A percentile compares a stretch with the other conserved stretches of the same genome.
phyloP scores from a whole-genome alignment of 176 grass and related monocot species.

The Oropetium thomaeum region DNA sequence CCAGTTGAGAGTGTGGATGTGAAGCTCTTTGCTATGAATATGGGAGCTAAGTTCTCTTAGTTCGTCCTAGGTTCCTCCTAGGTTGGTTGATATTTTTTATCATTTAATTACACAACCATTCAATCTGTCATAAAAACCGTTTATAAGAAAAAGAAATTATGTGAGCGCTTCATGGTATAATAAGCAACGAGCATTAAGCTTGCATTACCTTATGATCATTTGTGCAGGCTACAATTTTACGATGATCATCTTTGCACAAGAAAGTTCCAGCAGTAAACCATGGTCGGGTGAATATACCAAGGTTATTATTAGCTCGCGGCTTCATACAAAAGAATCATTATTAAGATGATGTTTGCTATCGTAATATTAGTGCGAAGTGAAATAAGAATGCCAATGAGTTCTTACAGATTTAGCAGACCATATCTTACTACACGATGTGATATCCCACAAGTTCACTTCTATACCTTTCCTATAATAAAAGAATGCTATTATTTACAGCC shows the following conservation, averaged over 20 bases:
- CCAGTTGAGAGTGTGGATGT: not conserved
- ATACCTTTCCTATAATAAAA: slow-evolving; percentile 62
- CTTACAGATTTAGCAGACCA: slow-evolving; percentile 96
- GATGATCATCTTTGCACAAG: slow-evolving; percentile 89
- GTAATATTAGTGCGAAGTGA: not conserved
- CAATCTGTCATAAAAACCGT: not conserved
- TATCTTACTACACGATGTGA: slow-evolving; percentile 58
- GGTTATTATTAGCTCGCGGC: slow-evolving; percentile 76
- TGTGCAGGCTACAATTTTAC: slow-evolving; percentile 87
- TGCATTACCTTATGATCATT: slow-evolving; percentile 75
- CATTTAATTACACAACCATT: not conserved
- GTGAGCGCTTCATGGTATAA: not conserved
- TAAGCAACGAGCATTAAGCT: not conserved
- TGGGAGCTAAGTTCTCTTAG: not conserved
- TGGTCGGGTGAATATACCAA: slow-evolving; percentile 69
- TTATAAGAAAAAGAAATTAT: not conserved
- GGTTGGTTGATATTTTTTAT: not conserved
- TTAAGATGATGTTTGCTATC: not conserved
- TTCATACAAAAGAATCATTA: slow-evolving; percentile 46
- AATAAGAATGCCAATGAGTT: slow-evolving; percentile 3
- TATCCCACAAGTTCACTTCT: slow-evolving; percentile 93
- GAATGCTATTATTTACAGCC: not conserved
- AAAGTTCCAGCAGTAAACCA: slow-evolving; percentile 93
- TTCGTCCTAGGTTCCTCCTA: not conserved
- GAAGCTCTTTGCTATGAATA: not conserved